Evolutionary conservation across 495 filamentous ascomycete genomes (phyloP), one percentile per base, ranked within the genome.

Genomic region (Penicillium steckii): DNA sequence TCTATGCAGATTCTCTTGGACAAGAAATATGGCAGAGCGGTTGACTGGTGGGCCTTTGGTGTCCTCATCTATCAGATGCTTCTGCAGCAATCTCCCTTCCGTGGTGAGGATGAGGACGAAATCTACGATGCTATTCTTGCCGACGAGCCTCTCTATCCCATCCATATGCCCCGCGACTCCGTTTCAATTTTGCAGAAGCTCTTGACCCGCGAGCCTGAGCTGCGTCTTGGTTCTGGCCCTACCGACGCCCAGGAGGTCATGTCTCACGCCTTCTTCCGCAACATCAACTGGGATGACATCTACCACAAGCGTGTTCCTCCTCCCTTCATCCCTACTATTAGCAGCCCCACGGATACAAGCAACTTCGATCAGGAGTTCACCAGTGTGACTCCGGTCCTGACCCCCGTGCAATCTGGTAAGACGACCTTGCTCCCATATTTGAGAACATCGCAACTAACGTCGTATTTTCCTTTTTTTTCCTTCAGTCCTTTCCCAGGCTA

Each of bases 41-140:
- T 99, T 50, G 94, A 99, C 69, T 99, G 94, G 94, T 99, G 94
- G 94, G 94, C 94, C n/a, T 99, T 99, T 69, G 94, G 94, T 62
- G 94, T 99, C 27, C 77, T 99, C 53, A 99, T 99, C 56, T 99
- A 99, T 71, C 94, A 99, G 75, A 99, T 99, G 94, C 85, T 99
- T 37, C 84, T 99, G 33, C 94, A 99, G 64, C 94, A 99, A 66
- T 97, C 92, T 21, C 94, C 94, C 3, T 99, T 99, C 88, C 88
- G 94, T 65, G 94, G 94, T 62, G 94, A 99, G 67, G 94, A 99
- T 65, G 94, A 99, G 66, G 94, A 99, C 71, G 94, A 99, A 73
- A 99, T 99, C 55, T 99, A 99, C 80, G 94, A 99, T 63, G 93
- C 94, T 38, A 97, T 99, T 70, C 85, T 99, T 48, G 90, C 95